Base-by-base conservation (phyloP, 2,329 filamentous ascomycete species). In the Aspergillus sp. region DNA sequence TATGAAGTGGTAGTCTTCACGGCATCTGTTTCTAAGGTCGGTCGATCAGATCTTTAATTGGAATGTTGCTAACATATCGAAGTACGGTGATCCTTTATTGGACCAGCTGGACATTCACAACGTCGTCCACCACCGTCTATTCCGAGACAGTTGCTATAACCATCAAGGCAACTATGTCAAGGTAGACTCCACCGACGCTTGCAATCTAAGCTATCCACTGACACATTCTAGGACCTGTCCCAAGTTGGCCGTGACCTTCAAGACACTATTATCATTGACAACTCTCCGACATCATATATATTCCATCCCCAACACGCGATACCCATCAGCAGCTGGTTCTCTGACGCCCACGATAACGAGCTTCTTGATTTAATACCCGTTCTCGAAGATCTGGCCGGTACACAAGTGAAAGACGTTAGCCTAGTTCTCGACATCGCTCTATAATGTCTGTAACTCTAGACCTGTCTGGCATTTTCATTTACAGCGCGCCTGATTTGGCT, bases 141-240 rank as follows among this genome's bases (percentile, higher is more conserved):
- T 99, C 86, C 88, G 95, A 61, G 95, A 99, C 79, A 98, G 94
- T 77, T 99, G 95, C 79, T 98, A 96, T 79, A 99, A 99, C 75
- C 95, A 99, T 75, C 95, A 98, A 80, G 95, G 95, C 69, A 99
- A 99, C 77, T 99, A 99, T 69, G 95, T 99, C 75, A 99, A 99
- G 81, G 85, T 80, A 60, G 58, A 73, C 64, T 14, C 20, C 51
- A 16, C 29, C 29, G n/a, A 51, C 20, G 9, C n/a, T 18, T 16
- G 32, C 50, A 12, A 9, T 18, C 39, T 42, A 29, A 5, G 24
- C 16, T 18, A 24, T 2, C 51, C 24, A 57, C 61, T 71, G 58
- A 67, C 57, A 51, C 52, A 29, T n/a, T 58, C 22, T 62, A 87
- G 85, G 95, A 99, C 75, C 85, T 99, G 57, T 98, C 95, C 51